These are phyloP conservation scores for Iberis pinnata DNA, from an alignment of 345 rosid genomes.

Conservation along the genomic window DNA sequence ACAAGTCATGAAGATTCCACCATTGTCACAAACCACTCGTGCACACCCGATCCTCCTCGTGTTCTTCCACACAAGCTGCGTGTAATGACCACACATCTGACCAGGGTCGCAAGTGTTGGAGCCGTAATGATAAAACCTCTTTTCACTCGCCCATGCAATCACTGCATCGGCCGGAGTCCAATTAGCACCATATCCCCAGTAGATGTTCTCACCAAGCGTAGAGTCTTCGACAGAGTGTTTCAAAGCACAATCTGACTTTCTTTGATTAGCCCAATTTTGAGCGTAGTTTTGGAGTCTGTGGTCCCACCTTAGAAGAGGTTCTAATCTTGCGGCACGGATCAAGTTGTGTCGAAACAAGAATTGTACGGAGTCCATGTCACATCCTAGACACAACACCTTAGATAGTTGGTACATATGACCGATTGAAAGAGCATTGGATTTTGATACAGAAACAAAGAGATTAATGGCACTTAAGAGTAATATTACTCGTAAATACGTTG, in stretches of 20 bases:
- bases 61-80: conserved; percentile 74
- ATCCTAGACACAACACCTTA: conserved; percentile 57
- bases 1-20: conserved; percentile 87
- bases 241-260: conserved; percentile 53
- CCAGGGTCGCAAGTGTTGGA: conserved; percentile 52
- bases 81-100: conserved; percentile 77
- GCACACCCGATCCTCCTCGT: conserved; percentile 70
- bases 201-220: conserved; percentile 74
- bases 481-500: conserved; percentile 25
- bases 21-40: conserved; percentile 58
- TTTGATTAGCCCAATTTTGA: conserved; percentile 66
- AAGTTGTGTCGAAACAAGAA: conserved; percentile 64
- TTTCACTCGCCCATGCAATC: conserved; percentile 60
- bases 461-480: conserved; percentile 27
- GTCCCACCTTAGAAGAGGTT: conserved; percentile 70
- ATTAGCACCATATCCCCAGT: conserved; percentile 63
- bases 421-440: conserved; percentile 16
- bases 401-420: conserved; percentile 38
- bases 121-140: conserved; percentile 54
- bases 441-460: conserved; percentile 19
- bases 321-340: conserved; percentile 57
- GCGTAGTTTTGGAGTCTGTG: conserved; percentile 61
- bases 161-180: conserved; percentile 69
- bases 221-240: conserved; percentile 55
- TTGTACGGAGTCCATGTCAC: conserved; percentile 62